phyloP scores from a whole-genome alignment of 78 protist genomes.

The Dictyostelium brefeldianum region DNA sequence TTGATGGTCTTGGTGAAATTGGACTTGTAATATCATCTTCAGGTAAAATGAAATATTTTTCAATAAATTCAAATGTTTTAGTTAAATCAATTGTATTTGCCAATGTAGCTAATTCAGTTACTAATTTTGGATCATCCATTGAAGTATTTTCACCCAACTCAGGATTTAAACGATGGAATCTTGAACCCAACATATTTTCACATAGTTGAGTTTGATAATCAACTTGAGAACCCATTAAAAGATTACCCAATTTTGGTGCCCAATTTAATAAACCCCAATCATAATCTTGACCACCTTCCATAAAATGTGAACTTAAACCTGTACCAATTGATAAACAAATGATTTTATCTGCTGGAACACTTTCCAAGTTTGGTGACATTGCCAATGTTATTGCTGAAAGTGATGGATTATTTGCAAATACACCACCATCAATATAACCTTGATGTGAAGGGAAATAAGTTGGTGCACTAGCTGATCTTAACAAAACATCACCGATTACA shows the following conservation, averaged over 20 bases:
- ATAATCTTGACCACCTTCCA: conserved; percentile 76
- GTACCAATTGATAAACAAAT: conserved; percentile 67
- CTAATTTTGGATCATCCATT: conserved; percentile 76
- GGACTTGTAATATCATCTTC: not conserved
- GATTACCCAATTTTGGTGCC: conserved; percentile 74
- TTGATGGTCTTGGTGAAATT: not conserved
- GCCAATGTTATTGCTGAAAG: conserved; percentile 54
- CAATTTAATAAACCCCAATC: conserved; percentile 68
- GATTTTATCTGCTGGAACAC: conserved; percentile 29
- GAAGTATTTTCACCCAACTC: conserved; percentile 49
- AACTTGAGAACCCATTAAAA: conserved; percentile 70
- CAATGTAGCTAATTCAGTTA: conserved; percentile 54
- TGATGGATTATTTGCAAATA: conserved; percentile 74
- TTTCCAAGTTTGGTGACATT: conserved; percentile 30
- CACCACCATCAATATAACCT: conserved; percentile 82
- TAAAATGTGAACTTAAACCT: conserved; percentile 39
- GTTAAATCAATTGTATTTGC: conserved; percentile 53
- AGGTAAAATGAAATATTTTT: conserved; percentile 62
- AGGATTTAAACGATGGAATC: conserved; percentile 61
- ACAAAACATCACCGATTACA: conserved; percentile 50
- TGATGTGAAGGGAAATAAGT: conserved; percentile 80
- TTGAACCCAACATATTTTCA: conserved; percentile 44
- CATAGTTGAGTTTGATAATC: conserved; percentile 62
- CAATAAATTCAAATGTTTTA: conserved; percentile 49
- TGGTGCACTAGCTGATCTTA: conserved; percentile 77